phyloP scores from a whole-genome alignment of 192 early-diverging fungal species.

The Backusella tarrabulga region DNA sequence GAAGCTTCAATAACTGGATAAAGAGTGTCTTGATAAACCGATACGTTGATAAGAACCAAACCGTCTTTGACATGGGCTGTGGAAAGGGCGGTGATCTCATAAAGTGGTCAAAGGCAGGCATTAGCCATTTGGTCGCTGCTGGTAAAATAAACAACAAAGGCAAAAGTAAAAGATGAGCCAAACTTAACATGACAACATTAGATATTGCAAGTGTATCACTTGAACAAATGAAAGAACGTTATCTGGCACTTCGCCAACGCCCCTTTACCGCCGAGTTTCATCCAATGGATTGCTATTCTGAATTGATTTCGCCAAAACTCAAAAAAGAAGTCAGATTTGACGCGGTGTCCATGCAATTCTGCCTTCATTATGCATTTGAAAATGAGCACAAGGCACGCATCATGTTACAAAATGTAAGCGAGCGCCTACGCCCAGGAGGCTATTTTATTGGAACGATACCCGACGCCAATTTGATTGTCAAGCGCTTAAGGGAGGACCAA shows the following conservation, averaged over 20 bases:
- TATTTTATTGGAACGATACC: constrained; percentile 92
- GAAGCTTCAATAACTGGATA: constrained; percentile 97
- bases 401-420: constrained; percentile 79
- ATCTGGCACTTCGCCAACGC: constrained; percentile 46
- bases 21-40: constrained; percentile 84
- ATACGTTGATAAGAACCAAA: constrained; percentile 51
- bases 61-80: constrained; percentile 89
- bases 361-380: constrained; percentile 94
- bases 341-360: constrained; percentile 95
- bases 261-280: constrained; percentile 76
- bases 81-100: constrained; percentile 93
- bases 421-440: constrained; percentile 69
- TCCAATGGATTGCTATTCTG: constrained; percentile 86
- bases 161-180: neutral
- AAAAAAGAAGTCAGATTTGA: constrained; percentile 62
- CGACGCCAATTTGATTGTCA: constrained; percentile 84
- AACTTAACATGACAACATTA: constrained; percentile 3
- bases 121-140: constrained; percentile 75
- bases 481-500: constrained; percentile 28
- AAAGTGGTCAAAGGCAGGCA: constrained; percentile 74
- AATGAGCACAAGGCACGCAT: constrained; percentile 75
- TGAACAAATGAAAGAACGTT: constrained; percentile 76
- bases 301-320: constrained; percentile 53
- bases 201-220: constrained; percentile 91
- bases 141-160: constrained; percentile 41